phyloP scores from a whole-genome alignment of 495 filamentous ascomycete species.

The Penicillium riverlandense region DNA sequence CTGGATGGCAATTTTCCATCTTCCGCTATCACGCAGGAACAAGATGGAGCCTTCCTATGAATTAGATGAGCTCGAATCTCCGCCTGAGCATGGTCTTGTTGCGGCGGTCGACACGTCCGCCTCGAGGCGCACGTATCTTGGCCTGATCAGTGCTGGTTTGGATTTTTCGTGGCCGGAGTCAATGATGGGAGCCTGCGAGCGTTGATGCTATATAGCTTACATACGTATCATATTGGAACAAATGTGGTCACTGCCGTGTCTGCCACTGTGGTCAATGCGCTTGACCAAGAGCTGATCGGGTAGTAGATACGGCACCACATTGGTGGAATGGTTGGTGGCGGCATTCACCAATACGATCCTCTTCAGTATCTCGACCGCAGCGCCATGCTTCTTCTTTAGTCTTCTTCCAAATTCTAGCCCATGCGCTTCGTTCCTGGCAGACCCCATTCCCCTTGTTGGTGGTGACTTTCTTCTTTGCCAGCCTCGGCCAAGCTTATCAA shows the following conservation, averaged over 20 bases:
- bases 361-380: conserved; percentile 21
- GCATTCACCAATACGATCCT: conserved; percentile 23
- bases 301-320: conserved; percentile 20
- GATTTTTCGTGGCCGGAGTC: conserved; percentile 26
- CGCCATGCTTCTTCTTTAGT: conserved; percentile 15
- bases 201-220: conserved; percentile 47
- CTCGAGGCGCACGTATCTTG: no score
- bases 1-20: no score
- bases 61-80: no score
- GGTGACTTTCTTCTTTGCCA: conserved; percentile 24
- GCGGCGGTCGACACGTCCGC: no score
- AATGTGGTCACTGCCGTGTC: conserved; percentile 21
- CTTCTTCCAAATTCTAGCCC: conserved; percentile 18
- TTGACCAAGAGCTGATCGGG: no score
- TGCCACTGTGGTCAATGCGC: conserved; percentile 1
- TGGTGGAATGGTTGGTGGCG: conserved; percentile 24
- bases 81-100: no score
- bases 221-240: conserved; percentile 38
- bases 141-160: conserved; percentile 13
- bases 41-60: no score
- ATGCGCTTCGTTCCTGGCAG: conserved; percentile 19
- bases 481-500: conserved; percentile 26
- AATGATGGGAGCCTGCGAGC: conserved; percentile 48
- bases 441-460: conserved; percentile 22
- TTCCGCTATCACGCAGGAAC: no score